A percentile compares a stretch with the other conserved stretches of the same genome.
Evolutionary conservation across 2,329 filamentous ascomycete species (phyloP).

Genomic region (Colletotrichum eremochloae): DNA sequence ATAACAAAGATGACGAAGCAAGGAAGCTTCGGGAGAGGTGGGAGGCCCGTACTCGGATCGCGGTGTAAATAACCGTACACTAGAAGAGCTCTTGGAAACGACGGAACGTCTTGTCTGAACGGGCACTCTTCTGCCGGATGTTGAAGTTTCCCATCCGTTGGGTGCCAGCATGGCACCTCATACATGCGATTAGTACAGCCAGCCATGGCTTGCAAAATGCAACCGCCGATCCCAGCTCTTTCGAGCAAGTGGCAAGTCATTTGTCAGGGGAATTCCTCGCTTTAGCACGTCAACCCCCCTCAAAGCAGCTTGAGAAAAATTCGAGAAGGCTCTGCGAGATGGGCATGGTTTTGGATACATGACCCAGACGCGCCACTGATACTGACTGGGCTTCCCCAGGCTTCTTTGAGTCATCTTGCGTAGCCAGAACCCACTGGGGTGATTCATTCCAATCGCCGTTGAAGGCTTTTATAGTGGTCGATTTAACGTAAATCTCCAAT

Average conservation of each 20-base stretch:
- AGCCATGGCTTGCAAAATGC: background rate
- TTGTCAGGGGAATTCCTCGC: constrained; percentile 16
- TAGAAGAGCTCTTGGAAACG: background rate
- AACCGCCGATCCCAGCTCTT: background rate
- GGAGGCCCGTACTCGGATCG: background rate
- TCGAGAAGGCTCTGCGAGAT: constrained; percentile 19
- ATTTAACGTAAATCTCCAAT: background rate
- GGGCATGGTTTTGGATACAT: constrained; percentile 1
- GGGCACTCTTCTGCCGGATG: background rate
- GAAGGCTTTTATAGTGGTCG: background rate
- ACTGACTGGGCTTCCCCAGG: constrained; percentile 2
- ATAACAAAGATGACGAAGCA: too few species aligned
- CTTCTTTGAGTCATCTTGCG: constrained; percentile 15
- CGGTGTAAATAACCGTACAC: background rate
- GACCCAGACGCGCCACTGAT: background rate
- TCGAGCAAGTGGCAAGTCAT: background rate
- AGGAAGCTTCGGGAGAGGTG: background rate
- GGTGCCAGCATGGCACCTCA: background rate
- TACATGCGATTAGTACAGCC: background rate
- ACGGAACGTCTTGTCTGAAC: background rate
- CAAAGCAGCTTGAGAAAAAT: background rate
- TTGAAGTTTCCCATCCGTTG: background rate
- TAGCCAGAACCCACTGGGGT: constrained; percentile 6
- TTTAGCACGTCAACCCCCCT: constrained; percentile 21
- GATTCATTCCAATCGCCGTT: constrained; percentile 6